A percentile compares a stretch with the other conserved stretches of the same genome.
Evolutionary conservation across 768 basidiomycete genomes (phyloP).

Genomic region (Candolleomyces efflorescens): DNA sequence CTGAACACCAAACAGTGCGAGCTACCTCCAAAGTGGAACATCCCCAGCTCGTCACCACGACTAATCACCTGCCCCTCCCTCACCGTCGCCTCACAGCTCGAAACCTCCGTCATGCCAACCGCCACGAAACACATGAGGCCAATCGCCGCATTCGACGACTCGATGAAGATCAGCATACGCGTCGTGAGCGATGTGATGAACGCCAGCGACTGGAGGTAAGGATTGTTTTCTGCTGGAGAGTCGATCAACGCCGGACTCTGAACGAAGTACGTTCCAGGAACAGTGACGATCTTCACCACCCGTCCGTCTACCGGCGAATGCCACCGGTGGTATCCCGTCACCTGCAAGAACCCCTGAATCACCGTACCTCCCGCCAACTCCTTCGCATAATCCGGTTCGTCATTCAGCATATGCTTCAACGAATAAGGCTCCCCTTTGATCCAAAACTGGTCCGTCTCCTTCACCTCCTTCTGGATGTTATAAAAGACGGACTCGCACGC

Average conservation of each 20-base stretch:
- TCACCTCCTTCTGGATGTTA: constrained; percentile 33
- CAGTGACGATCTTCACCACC: constrained; percentile 34
- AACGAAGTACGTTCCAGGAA: constrained; percentile 52
- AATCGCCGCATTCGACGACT: constrained; percentile 45
- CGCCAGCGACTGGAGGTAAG: constrained; percentile 27
- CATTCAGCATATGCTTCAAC: constrained; percentile 48
- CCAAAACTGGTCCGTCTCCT: constrained; percentile 49
- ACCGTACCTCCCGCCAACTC: constrained; percentile 48
- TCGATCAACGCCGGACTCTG: constrained; percentile 21
- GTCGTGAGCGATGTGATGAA: constrained; percentile 44
- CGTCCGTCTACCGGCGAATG: constrained; percentile 50
- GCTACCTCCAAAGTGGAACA: constrained; percentile 59
- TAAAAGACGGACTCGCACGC: constrained; percentile 53
- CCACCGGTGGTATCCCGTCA: constrained; percentile 60
- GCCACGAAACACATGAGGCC: constrained; percentile 55
- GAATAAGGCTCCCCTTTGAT: constrained; percentile 61
- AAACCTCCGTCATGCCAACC: constrained; percentile 61
- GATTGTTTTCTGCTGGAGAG: constrained; percentile 11
- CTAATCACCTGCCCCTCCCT: constrained; percentile 37
- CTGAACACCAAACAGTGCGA: not conserved
- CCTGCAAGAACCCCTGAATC: constrained; percentile 55
- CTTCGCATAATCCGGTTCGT: constrained; percentile 29
- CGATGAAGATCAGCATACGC: constrained; percentile 51
- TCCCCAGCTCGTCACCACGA: constrained; percentile 55
- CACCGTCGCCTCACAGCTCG: constrained; percentile 52